Evolutionary conservation across 345 rosid genomes (phyloP), one percentile per base, ranked within the genome.

Genomic region (Erodium maritimum): DNA sequence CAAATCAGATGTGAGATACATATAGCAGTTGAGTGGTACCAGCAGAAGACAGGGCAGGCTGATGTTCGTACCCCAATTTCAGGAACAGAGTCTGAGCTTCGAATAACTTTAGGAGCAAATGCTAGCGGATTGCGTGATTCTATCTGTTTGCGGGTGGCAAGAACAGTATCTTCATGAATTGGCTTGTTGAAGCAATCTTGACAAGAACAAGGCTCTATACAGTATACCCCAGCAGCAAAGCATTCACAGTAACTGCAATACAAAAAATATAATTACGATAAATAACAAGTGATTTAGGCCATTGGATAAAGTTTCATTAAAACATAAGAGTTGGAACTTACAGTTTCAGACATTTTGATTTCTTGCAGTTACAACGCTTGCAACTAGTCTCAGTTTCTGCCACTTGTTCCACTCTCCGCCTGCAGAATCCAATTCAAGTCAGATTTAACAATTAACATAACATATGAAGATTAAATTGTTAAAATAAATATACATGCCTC

Each of bases 121-220:
- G 99, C 99, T 72, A 89, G 87, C 16, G 99, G 99, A 59, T 93
- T 93, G 48, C 99, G 88, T 34, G 97, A 85, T 62, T 93, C 99
- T 3, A 93, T 93, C 81, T 85, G 99, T 66, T 80, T 87, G 64
- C 99, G 95, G 64, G 99, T 87, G 73, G 85, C 91, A 57, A 89
- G 82, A 65, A 93, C 95, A 1, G 86, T 83, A 67, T 93, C 94
- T 80, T 85, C 90, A 58, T 87, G 95, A 65, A 87, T 85, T 56
- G 97, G 95, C 68, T 83, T 93, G 73, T 93, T 93, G 78, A 82
- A 83, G 77, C 99, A 93, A 57, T 89, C 95, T 78, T 80, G 88
- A 73, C 99, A 93, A 56, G 94, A 74, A 42, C 99, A 93, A 17
- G 99, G 94, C 66, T 85, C 99, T 29, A 84, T 83, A 68, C 99